phyloP scores from a whole-genome alignment of 2,329 filamentous ascomycete species.

The Fusarium continuum region DNA sequence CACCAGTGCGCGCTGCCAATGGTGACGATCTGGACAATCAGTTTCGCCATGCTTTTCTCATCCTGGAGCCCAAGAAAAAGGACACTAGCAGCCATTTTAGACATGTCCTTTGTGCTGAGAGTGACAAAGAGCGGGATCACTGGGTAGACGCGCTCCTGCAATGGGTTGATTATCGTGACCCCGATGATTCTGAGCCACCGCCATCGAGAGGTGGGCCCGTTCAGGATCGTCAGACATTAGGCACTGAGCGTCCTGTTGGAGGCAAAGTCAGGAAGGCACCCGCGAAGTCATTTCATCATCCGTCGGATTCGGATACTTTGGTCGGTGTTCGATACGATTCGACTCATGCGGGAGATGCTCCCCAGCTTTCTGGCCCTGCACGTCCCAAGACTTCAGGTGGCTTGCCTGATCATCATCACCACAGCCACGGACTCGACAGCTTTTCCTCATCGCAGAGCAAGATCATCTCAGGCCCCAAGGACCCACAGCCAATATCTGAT shows the following conservation, averaged over 20 bases:
- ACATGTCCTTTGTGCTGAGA: conserved; percentile 95
- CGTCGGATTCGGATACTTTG: conserved; percentile 56
- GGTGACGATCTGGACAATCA: conserved; percentile 88
- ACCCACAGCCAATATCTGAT: conserved; percentile 85
- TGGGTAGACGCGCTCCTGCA: conserved; percentile 93
- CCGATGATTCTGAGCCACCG: conserved; percentile 57
- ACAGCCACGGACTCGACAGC: conserved; percentile 47
- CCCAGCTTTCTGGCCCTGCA: conserved; percentile 52
- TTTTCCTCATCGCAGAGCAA: conserved; percentile 52
- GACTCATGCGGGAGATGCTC: conserved; percentile 61
- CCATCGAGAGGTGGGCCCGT: conserved; percentile 41
- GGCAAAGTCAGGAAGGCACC: conserved; percentile 47
- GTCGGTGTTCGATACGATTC: conserved; percentile 68
- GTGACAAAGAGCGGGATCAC: conserved; percentile 87
- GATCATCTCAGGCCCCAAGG: conserved; percentile 84
- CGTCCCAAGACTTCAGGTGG: conserved; percentile 51
- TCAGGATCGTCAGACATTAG: conserved; percentile 54
- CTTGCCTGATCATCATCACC: conserved; percentile 47
- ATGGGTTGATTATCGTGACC: conserved; percentile 82
- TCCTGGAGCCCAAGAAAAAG: conserved; percentile 95
- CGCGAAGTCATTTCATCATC: conserved; percentile 50
- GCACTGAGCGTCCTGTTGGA: conserved; percentile 37
- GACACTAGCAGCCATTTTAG: conserved; percentile 88
- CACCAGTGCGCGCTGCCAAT: conserved; percentile 62
- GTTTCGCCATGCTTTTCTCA: conserved; percentile 94